A percentile compares a stretch with the other conserved stretches of the same genome.
phyloP scores from a whole-genome alignment of 352 stramenopile species.

The Pythium brachiatum region DNA sequence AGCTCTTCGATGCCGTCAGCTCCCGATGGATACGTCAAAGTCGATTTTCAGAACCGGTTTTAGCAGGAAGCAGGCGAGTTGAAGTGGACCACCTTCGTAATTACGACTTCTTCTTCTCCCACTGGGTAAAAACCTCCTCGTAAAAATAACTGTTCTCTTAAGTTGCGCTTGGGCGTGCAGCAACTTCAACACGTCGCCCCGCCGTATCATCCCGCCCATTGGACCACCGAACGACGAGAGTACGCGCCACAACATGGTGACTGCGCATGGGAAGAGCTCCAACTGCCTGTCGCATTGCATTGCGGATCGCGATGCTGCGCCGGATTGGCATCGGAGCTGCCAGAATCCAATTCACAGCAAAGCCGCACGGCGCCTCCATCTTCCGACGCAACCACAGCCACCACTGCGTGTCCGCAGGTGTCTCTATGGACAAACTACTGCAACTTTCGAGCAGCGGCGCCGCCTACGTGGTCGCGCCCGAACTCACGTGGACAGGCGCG shows the following conservation, averaged over 20 bases:
- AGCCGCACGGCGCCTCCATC: background rate
- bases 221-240: slow-evolving; percentile 11
- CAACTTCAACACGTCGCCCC: slow-evolving; percentile 23
- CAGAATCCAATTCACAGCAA: slow-evolving; percentile 4
- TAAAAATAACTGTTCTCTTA: background rate
- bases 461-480: slow-evolving; percentile 54
- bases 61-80: slow-evolving; percentile 13
- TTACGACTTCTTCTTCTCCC: background rate
- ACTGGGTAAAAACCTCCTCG: slow-evolving; percentile 10
- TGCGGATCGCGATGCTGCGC: slow-evolving; percentile 1
- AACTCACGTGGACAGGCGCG: slow-evolving; percentile 68
- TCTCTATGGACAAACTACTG: slow-evolving; percentile 22
- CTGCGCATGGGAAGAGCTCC: background rate
- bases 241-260: background rate
- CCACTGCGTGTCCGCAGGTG: background rate
- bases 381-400: background rate
- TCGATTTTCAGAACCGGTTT: slow-evolving; percentile 5
- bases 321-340: background rate
- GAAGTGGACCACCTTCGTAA: slow-evolving; percentile 19
- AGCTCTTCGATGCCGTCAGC: slow-evolving; percentile 1
- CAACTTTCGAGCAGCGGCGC: slow-evolving; percentile 14
- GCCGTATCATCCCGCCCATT: background rate
- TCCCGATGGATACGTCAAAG: slow-evolving; percentile 19
- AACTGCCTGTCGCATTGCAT: slow-evolving; percentile 1
- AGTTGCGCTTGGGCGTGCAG: slow-evolving; percentile 3